phyloP scores from a whole-genome alignment of 1,139 yeast species.

The Yamadazyma siamensis region DNA sequence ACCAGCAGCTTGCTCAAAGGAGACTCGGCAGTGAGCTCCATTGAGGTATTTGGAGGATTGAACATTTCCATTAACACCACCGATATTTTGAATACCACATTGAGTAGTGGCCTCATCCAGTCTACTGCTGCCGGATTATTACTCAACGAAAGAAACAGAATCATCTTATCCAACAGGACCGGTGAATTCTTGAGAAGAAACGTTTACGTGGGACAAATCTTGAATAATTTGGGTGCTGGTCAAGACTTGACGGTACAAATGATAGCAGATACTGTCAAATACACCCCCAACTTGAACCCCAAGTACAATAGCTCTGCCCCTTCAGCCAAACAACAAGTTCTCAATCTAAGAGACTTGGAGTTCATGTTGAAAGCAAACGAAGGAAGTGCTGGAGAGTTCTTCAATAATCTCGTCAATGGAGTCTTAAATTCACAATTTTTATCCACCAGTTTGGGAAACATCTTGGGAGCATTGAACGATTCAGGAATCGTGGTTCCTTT shows the following conservation, averaged over 20 bases:
- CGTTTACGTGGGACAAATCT: constrained; percentile 26
- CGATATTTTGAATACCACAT: constrained; percentile 17
- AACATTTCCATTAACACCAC: constrained; percentile 22
- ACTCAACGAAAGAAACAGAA: constrained; percentile 27
- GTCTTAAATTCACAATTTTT: constrained; percentile 25
- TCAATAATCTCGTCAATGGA: constrained; percentile 29
- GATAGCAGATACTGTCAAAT: constrained; percentile 24
- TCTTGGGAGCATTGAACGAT: constrained; percentile 30
- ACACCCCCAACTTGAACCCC: constrained; percentile 24
- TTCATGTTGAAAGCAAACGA: constrained; percentile 11
- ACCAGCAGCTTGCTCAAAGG: constrained; percentile 15
- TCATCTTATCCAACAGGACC: constrained; percentile 20
- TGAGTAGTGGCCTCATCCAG: constrained; percentile 24
- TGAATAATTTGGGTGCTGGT: constrained; percentile 33
- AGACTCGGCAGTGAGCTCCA: constrained; percentile 6
- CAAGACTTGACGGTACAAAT: constrained; percentile 24
- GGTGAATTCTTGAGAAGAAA: constrained; percentile 24
- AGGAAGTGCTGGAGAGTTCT: constrained; percentile 34
- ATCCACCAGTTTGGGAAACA: constrained; percentile 20
- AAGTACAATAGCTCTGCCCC: constrained; percentile 13
- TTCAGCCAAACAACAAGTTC: constrained; percentile 12
- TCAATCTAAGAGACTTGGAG: constrained; percentile 11
- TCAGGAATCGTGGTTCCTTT: constrained; percentile 31
- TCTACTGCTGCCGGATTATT: constrained; percentile 24
- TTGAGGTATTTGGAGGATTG: constrained; percentile 13